A percentile compares a stretch with the other conserved stretches of the same genome.
These are phyloP conservation scores for Neonectria ditissima DNA, from an alignment of 2,329 filamentous ascomycete genomes.

Conservation along the genomic window DNA sequence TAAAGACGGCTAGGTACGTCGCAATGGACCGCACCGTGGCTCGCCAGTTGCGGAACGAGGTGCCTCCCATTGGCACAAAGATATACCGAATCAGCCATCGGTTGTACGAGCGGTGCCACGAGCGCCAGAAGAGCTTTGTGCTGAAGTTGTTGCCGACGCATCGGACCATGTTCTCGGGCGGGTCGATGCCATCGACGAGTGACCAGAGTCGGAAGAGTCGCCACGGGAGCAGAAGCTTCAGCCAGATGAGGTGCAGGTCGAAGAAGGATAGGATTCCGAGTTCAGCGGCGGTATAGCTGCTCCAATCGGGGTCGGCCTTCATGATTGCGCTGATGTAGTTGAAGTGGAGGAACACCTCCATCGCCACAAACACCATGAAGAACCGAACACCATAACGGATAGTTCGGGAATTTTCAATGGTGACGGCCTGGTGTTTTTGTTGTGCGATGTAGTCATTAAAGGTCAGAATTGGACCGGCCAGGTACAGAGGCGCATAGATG, in stretches of 20 bases:
- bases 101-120: slow-evolving; percentile 96
- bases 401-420: slow-evolving; percentile 77
- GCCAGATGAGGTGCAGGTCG: slow-evolving; percentile 97
- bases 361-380: slow-evolving; percentile 80
- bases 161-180: slow-evolving; percentile 97
- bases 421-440: slow-evolving; percentile 77
- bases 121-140: slow-evolving; percentile 91
- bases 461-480: slow-evolving; percentile 92
- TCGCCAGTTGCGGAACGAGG: slow-evolving; percentile 59
- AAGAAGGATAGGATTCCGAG: slow-evolving; percentile 93
- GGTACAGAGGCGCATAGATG: slow-evolving; percentile 92
- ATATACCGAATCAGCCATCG: slow-evolving; percentile 95
- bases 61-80: slow-evolving; percentile 89
- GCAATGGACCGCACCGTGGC: slow-evolving; percentile 69
- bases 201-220: slow-evolving; percentile 99
- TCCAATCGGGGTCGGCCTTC: slow-evolving; percentile 83
- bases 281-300: slow-evolving; percentile 85
- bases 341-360: slow-evolving; percentile 93
- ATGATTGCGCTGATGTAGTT: slow-evolving; percentile 95
- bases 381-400: slow-evolving; percentile 87
- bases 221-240: slow-evolving; percentile 96
- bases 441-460: slow-evolving; percentile 99
- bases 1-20: slow-evolving; percentile 90
- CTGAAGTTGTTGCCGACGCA: slow-evolving; percentile 97
- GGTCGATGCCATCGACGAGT: slow-evolving; percentile 89